Percentiles rank a stretch among this genome's conserved stretches.
These are phyloP conservation scores for Piromyces sp. DNA, from an alignment of 192 early-diverging fungal species.

Conservation along the genomic window DNA sequence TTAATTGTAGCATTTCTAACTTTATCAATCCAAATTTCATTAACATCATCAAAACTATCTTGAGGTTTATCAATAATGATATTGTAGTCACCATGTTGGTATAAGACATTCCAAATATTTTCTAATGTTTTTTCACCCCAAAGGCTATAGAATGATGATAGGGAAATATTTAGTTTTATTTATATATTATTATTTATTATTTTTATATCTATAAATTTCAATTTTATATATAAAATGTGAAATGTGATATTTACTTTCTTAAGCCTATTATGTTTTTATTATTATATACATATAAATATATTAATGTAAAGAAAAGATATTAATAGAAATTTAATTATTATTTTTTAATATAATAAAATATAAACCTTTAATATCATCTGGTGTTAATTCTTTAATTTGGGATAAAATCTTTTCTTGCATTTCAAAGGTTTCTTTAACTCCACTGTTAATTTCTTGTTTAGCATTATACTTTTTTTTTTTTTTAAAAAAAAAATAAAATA, in stretches of 20 bases:
- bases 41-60: constrained; percentile 1
- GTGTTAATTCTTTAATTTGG: neutral
- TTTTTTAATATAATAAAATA: neutral
- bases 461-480: too few species aligned
- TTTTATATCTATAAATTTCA: too few species aligned
- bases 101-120: constrained; percentile 4
- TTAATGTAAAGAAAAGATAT: neutral
- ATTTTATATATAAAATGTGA: too few species aligned
- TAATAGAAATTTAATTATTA: neutral
- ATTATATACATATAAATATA: too few species aligned
- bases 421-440: neutral
- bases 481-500: neutral
- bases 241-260: too few species aligned
- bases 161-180: too few species aligned
- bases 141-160: too few species aligned
- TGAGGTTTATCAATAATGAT: neutral
- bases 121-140: constrained; percentile 1
- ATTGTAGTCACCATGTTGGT: constrained; percentile 2
- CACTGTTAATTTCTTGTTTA: neutral
- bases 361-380: neutral
- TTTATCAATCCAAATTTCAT: constrained; percentile 2
- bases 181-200: too few species aligned
- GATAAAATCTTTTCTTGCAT: neutral
- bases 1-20: neutral
- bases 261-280: too few species aligned